Percentiles rank a stretch among this genome's conserved stretches.
Evolutionary conservation across 2,329 filamentous ascomycete species (phyloP).

Genomic region (Plenodomus lindquistii): DNA sequence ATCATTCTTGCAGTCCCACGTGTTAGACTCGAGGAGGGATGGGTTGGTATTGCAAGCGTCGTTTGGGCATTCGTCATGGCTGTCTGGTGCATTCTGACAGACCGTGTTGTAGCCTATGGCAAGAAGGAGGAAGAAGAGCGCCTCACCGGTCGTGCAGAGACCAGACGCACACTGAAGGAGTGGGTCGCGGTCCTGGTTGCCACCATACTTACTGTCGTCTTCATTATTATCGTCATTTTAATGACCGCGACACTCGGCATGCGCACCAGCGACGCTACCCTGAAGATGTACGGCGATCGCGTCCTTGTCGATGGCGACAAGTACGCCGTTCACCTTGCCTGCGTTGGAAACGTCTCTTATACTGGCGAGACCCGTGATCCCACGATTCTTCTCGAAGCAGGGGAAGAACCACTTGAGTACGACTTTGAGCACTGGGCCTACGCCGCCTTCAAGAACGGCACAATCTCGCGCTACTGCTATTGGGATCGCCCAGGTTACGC

Average conservation of each 20-base stretch:
- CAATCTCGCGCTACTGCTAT: slow-evolving; percentile 89
- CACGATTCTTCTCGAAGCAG: slow-evolving; percentile 84
- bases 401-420: slow-evolving; percentile 76
- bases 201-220: slow-evolving; percentile 70
- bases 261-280: slow-evolving; percentile 75
- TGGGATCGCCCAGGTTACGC: slow-evolving; percentile 89
- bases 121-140: slow-evolving; percentile 92
- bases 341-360: slow-evolving; percentile 70
- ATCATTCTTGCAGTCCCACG: slow-evolving; percentile 75
- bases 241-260: slow-evolving; percentile 80
- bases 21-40: slow-evolving; percentile 81
- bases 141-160: slow-evolving; percentile 85
- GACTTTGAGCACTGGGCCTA: slow-evolving; percentile 81
- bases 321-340: slow-evolving; percentile 86
- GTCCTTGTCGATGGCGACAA: slow-evolving; percentile 82
- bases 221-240: slow-evolving; percentile 70
- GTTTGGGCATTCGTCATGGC: slow-evolving; percentile 81
- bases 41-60: slow-evolving; percentile 85
- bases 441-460: slow-evolving; percentile 74
- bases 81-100: slow-evolving; percentile 76
- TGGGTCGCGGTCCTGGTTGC: slow-evolving; percentile 81
- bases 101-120: slow-evolving; percentile 85
- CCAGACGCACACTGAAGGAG: slow-evolving; percentile 76
- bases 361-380: slow-evolving; percentile 62
- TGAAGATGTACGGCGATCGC: slow-evolving; percentile 72